Conservation (phyloP, 2,329 filamentous ascomycete genomes). For the Aurifilum marmelostoma region DNA sequence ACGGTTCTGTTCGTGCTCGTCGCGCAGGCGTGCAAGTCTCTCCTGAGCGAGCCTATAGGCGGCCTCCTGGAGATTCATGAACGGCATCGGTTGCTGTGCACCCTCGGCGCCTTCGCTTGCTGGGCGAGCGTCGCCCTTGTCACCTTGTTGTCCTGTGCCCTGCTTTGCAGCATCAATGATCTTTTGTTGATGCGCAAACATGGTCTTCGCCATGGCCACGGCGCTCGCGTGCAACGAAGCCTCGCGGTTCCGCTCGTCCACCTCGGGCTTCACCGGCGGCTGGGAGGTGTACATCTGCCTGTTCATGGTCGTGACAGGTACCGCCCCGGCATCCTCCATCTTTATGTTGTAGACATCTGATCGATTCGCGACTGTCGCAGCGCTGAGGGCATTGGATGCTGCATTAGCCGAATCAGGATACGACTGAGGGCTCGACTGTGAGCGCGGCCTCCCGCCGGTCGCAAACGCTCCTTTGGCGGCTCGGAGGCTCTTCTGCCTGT, state of each 20-base stretch:
- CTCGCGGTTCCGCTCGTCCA: constrained; percentile 72
- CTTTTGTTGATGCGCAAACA: constrained; percentile 74
- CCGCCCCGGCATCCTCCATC: constrained; percentile 65
- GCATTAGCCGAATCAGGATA: constrained; percentile 61
- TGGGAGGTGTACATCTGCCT: constrained; percentile 77
- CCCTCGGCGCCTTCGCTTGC: constrained; percentile 34
- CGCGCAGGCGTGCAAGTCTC: constrained; percentile 77
- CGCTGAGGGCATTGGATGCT: constrained; percentile 70
- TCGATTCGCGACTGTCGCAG: constrained; percentile 69
- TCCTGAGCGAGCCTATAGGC: constrained; percentile 86
- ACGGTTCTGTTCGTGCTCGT: constrained; percentile 65
- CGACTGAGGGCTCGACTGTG: constrained; percentile 63
- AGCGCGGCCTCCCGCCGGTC: constrained; percentile 57
- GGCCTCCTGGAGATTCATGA: constrained; percentile 76
- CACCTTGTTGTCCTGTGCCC: constrained; percentile 37
- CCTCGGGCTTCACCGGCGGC: constrained; percentile 71
- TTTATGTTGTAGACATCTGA: constrained; percentile 52
- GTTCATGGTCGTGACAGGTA: constrained; percentile 68
- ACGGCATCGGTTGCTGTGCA: constrained; percentile 52
- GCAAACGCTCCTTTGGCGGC: constrained; percentile 80
- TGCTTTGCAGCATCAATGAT: constrained; percentile 56
- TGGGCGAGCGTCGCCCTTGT: constrained; percentile 33
- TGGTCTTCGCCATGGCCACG: constrained; percentile 84
- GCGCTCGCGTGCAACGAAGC: constrained; percentile 81
- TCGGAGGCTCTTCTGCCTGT: constrained; percentile 67